A percentile compares a stretch with the other conserved stretches of the same genome.
phyloP scores from a whole-genome alignment of 2,329 filamentous ascomycete genomes.

The Alternaria infectoria region DNA sequence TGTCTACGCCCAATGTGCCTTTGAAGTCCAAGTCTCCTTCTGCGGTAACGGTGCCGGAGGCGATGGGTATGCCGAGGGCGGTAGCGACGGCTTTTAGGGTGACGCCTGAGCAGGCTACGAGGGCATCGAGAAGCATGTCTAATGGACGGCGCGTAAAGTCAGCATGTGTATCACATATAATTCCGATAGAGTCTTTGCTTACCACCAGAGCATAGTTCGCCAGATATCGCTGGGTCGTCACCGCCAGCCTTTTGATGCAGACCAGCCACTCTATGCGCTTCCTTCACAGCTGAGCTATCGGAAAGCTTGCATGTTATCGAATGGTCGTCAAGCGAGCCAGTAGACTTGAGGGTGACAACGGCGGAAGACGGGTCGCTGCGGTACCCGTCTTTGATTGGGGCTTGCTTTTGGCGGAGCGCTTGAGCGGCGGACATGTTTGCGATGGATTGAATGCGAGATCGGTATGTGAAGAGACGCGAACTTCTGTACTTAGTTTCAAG shows the following conservation, averaged over 20 bases:
- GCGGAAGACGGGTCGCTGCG: constrained; percentile 53
- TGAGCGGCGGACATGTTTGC: constrained; percentile 35
- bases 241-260: constrained; percentile 58
- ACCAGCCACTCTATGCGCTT: constrained; percentile 53
- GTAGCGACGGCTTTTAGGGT: constrained; percentile 60
- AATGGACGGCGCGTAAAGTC: neutral
- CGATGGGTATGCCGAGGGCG: constrained; percentile 53
- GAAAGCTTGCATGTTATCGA: constrained; percentile 57
- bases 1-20: constrained; percentile 58
- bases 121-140: constrained; percentile 57
- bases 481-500: neutral
- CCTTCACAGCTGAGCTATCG: constrained; percentile 49
- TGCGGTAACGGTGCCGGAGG: constrained; percentile 51
- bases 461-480: neutral
- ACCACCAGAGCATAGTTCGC: constrained; percentile 56
- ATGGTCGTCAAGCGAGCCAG: constrained; percentile 52
- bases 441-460: neutral
- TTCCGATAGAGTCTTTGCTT: neutral
- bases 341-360: constrained; percentile 54
- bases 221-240: constrained; percentile 50
- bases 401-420: constrained; percentile 56
- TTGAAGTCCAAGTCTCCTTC: constrained; percentile 59
- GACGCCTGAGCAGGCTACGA: constrained; percentile 59
- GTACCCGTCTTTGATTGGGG: constrained; percentile 57
- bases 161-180: neutral